Percentiles rank a stretch among this genome's conserved stretches.
Evolutionary conservation across 2,329 filamentous ascomycete species (phyloP).

Genomic region (Pyrenophora seminiperda): DNA sequence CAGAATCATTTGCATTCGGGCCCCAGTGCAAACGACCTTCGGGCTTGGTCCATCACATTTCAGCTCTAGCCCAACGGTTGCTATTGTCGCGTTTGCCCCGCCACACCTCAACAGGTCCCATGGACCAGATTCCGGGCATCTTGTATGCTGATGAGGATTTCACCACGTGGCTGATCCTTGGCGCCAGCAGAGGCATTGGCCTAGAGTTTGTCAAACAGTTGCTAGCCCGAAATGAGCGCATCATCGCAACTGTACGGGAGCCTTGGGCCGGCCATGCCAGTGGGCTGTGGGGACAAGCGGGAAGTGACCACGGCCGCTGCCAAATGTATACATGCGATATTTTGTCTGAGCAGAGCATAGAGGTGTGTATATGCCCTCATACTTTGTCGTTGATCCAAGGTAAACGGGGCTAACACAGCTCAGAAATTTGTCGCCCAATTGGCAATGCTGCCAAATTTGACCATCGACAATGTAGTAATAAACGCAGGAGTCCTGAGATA

Average conservation of each 20-base stretch:
- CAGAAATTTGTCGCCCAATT: conserved; percentile 54
- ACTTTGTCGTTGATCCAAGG: not conserved
- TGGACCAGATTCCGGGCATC: conserved; percentile 52
- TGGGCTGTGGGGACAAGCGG: conserved; percentile 49
- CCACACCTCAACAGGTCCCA: conserved; percentile 27
- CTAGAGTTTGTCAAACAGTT: conserved; percentile 60
- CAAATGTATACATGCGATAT: conserved; percentile 60
- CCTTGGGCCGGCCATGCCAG: conserved; percentile 48
- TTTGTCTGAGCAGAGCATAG: conserved; percentile 58
- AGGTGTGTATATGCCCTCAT: conserved; percentile 31
- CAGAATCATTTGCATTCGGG: not conserved
- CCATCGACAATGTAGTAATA: conserved; percentile 60
- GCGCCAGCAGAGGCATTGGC: conserved; percentile 56
- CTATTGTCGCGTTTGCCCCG: conserved; percentile 23
- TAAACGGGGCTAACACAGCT: not conserved
- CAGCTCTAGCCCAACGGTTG: conserved; percentile 8
- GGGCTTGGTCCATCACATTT: conserved; percentile 1
- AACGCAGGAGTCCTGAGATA: conserved; percentile 63
- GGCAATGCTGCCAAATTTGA: conserved; percentile 48
- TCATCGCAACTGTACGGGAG: conserved; percentile 59
- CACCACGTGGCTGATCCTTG: conserved; percentile 55
- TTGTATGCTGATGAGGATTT: conserved; percentile 49
- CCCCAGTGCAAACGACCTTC: not conserved
- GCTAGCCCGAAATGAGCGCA: conserved; percentile 53
- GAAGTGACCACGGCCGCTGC: conserved; percentile 54